Percentiles rank a stretch among this genome's conserved stretches.
These are phyloP conservation scores for Hibiscus mutabilis DNA, from an alignment of 345 rosid species.

Conservation along the genomic window DNA sequence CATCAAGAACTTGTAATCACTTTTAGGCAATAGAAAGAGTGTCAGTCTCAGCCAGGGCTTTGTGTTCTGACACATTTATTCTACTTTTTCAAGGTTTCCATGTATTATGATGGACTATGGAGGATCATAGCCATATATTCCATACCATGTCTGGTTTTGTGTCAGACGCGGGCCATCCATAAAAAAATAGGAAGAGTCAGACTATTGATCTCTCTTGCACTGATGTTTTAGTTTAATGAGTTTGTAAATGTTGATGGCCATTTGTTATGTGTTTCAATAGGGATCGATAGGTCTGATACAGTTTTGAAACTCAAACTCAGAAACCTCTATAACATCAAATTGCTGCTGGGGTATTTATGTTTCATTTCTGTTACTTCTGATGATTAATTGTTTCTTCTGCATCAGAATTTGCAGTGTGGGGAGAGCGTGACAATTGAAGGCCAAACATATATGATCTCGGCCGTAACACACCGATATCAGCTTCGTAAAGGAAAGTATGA, in stretches of 20 bases:
- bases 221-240: neutral
- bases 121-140: too few species aligned
- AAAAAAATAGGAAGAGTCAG: neutral
- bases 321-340: neutral
- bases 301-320: neutral
- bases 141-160: too few species aligned
- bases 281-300: neutral
- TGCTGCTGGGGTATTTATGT: neutral
- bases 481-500: constrained; percentile 88
- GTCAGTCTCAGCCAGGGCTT: too few species aligned
- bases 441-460: constrained; percentile 64
- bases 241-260: constrained; percentile 8
- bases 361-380: neutral
- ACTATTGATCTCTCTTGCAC: neutral
- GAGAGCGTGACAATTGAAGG: constrained; percentile 88
- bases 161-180: too few species aligned
- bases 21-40: neutral
- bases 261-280: constrained; percentile 5
- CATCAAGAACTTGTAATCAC: neutral
- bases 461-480: constrained; percentile 82
- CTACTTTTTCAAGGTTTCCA: too few species aligned
- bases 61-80: too few species aligned
- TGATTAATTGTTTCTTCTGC: constrained; percentile 3
- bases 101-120: too few species aligned
- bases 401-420: constrained; percentile 85